A percentile compares a stretch with the other conserved stretches of the same genome.
phyloP scores from a whole-genome alignment of 225 moss, liverwort and hornwort species.

The Straminergon stramineum region DNA sequence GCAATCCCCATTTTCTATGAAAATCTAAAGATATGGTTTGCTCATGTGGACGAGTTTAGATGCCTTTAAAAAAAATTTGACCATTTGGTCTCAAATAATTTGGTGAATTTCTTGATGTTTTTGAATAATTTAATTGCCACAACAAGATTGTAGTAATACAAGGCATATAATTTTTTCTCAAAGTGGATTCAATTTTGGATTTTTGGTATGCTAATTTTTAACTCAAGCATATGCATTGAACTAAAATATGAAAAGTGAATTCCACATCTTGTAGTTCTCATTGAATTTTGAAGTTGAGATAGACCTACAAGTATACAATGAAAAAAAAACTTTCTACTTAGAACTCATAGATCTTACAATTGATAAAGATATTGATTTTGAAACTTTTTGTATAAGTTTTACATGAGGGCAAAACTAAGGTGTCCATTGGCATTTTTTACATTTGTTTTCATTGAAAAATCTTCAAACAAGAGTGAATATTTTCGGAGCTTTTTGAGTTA shows the following conservation, averaged over 20 bases:
- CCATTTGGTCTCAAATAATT: no score
- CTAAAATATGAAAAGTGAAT: background rate
- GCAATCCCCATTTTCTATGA: background rate
- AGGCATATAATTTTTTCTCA: background rate
- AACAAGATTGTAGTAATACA: background rate
- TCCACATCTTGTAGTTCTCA: no score
- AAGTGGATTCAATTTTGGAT: background rate
- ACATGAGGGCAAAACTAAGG: background rate
- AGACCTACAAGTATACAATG: fast-evolving
- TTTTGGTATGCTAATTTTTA: background rate
- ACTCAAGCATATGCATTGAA: fast-evolving
- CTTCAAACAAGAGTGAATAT: background rate
- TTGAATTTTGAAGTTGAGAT: background rate
- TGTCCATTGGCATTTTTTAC: background rate
- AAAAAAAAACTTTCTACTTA: background rate
- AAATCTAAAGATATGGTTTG: background rate
- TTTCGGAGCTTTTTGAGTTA: no score
- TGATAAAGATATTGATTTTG: background rate
- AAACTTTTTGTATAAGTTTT: background rate
- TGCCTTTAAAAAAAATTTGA: no score
- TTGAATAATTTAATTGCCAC: background rate
- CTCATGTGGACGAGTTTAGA: fast-evolving
- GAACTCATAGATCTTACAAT: background rate
- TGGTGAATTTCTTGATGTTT: background rate
- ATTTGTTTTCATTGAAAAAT: background rate